Base-by-base conservation (phyloP, 805 yeast species). In the Pichia pseudocactophila region DNA sequence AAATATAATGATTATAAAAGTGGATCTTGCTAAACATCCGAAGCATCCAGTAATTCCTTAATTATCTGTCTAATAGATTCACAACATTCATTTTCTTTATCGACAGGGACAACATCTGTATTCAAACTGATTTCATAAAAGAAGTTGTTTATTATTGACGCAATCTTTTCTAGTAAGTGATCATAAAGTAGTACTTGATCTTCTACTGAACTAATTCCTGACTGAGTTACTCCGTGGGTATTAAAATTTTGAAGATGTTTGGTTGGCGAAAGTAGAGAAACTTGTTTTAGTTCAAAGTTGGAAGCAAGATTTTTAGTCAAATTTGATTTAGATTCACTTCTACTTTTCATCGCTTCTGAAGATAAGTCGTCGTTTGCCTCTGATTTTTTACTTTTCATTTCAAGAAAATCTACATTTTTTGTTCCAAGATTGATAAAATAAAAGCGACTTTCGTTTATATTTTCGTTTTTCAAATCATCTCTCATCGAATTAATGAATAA, bases 401-500 rank as follows among this genome's bases (percentile, higher is more conserved):
- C 56, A 39, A 57, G 37, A 4, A 42, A 32, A 17, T 50, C 57
- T 19, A 61, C 49, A 35, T 53, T 59, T 20, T 60, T 44, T 42
- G 54, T 56, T 38, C 55, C 53, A 27, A 59, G 37, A 40, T 58
- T 55, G 30, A 61, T 50, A 7, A 59, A 34, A 41, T 47, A 48
- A 4, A 55, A 25, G 7, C 31, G 30, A 17, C 44, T 43, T 15
- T 36, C 35, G 10, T 20, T 30, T 25, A 43, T 38, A n/a, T 27
- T 34, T 4, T 4, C 12, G 22, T 37, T 17, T 25, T 36, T 36
- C 9, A 17, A 33, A 49, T 75, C 80, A 46, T 70, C 70, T 43
- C 63, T 69, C 75, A 75, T 69, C 8, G 74, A 56, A 22, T 58
- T 63, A 38, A 63, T 53, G 16, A 74, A 66, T 37, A 64, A 68